Base-by-base conservation (phyloP, 2,329 filamentous ascomycete genomes). In the Diaporthe sp. region DNA sequence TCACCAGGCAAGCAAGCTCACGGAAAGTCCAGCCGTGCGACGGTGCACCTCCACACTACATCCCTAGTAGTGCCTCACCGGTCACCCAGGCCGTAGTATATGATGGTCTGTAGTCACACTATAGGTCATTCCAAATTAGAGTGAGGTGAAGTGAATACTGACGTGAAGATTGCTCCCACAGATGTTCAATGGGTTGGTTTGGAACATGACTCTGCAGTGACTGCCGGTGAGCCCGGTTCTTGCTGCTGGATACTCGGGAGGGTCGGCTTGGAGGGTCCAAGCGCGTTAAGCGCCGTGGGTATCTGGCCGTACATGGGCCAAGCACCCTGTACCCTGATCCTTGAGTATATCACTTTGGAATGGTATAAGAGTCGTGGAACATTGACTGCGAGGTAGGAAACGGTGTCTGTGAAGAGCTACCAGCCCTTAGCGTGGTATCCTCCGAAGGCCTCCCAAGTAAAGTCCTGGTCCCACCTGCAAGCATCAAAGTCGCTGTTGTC, bases 351-450 rank as follows among this genome's bases (percentile, higher is more conserved):
- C 47, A 73, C 71, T 65, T 55, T 44, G 61, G 12, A 72, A 47
- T 60, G 28, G 25, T 9, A 49, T 44, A 34, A 25, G 20, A 61
- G 28, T 37, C 28, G 39, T 20, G 31, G 20, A 55, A 58, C 28
- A 22, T 67, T 47, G 25, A 31, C 2, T 31, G 39, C 31, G 42
- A 57, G 58, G 31, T 17, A n/a, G 42, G 57, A 53, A 31, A 17
- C 58, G 51, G n/a, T 68, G 37, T 57, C 31, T 72, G 34, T 42
- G 79, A 80, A 44, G 39, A 17, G 76, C 82, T 91, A 97, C 95
- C 95, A 98, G 81, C 95, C 95, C 83, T 94, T 94, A 77, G 92
- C 90, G 83, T 97, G 93, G 85, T 97, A 97, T 81, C 95, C 94
- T 82, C 92, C 92, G 67, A 88, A 86, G n/a, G 94, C 91, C 58